Conservation (phyloP, 2,329 filamentous ascomycete species). For the Cladophialophora psammophila region DNA sequence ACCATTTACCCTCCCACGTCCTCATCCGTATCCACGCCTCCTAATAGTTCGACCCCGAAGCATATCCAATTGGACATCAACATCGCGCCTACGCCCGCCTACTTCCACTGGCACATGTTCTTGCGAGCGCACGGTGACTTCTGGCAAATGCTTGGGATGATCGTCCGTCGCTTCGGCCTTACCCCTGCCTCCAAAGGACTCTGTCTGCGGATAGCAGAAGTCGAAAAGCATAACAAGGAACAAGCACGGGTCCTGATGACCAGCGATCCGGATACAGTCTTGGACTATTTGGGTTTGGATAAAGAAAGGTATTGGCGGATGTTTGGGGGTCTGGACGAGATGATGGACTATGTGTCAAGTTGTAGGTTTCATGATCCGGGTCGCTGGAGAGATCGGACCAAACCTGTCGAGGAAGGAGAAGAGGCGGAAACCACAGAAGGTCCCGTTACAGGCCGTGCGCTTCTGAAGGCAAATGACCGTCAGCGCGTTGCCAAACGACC, state of each 20-base stretch:
- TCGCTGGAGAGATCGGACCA: slow-evolving; percentile 1
- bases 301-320: slow-evolving; percentile 58
- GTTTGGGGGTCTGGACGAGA: slow-evolving; percentile 53
- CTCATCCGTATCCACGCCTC: not conserved
- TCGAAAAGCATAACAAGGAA: slow-evolving; percentile 28
- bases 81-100: slow-evolving; percentile 54
- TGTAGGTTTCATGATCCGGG: slow-evolving; percentile 34
- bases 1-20: not conserved
- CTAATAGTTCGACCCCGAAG: not conserved
- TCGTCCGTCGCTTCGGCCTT: slow-evolving; percentile 70
- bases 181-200: slow-evolving; percentile 70
- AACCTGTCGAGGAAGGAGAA: slow-evolving; percentile 53
- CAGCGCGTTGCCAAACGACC: slow-evolving; percentile 46
- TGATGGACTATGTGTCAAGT: slow-evolving; percentile 34
- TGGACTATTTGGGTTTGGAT: slow-evolving; percentile 61
- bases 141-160: slow-evolving; percentile 70
- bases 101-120: slow-evolving; percentile 70
- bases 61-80: slow-evolving; percentile 75
- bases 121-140: slow-evolving; percentile 75
- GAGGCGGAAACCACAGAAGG: slow-evolving; percentile 47
- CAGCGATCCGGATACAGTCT: slow-evolving; percentile 60
- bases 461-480: slow-evolving; percentile 35
- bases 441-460: not conserved
- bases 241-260: slow-evolving; percentile 65
- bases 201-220: slow-evolving; percentile 69